Base-by-base conservation (phyloP, 2,329 filamentous ascomycete species). In the Furcasterigmium sp. region DNA sequence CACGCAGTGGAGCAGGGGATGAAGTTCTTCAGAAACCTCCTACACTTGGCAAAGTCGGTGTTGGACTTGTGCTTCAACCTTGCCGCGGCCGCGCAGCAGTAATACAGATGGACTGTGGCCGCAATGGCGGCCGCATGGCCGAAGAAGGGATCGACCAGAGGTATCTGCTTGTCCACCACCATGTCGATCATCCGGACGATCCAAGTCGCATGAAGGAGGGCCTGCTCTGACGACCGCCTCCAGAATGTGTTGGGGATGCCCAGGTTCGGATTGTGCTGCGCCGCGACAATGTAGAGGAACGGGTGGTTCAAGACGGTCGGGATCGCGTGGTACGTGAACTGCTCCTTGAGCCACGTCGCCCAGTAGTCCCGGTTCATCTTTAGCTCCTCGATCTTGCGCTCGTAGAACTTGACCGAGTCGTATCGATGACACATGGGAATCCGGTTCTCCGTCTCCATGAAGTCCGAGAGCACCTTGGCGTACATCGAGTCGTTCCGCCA, bases 191-290 rank as follows among this genome's bases (percentile, higher is more conserved):
- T 67, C 4, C 73, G 65, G 13, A 73, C 71, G 32, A 76, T 68
- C 73, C 73, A 77, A 0, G 73, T 77, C 2, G 70, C 66, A 38
- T 77, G 73, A 3, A 76, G 55, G 2, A 77, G 54, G 0, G 72
- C 73, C 11, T 73, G 54, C 49, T 77, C 73, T 0, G 70, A 75
- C 0, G 72, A 75, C 3, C 70, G 56, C 32, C 70, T 61, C 73
- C 73, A 77, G 44, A 77, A 77, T 0, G 70, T 73, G 43, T 76
- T 76, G 0, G 73, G 73, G 6, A 75, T 75, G 0, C 68, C 68
- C 21, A 75, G 53, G 37, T 75, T 75, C 4, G 67, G 63, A 39
- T 75, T 75, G 54, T 73, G 67, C 47, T 75, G 71, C 1, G 72
- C 70, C 3, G 69, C 70, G 11, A 73, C 63, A 13, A 75, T 74